phyloP scores from a whole-genome alignment of 1,284 basidiomycete species.

The Somion occarium region DNA sequence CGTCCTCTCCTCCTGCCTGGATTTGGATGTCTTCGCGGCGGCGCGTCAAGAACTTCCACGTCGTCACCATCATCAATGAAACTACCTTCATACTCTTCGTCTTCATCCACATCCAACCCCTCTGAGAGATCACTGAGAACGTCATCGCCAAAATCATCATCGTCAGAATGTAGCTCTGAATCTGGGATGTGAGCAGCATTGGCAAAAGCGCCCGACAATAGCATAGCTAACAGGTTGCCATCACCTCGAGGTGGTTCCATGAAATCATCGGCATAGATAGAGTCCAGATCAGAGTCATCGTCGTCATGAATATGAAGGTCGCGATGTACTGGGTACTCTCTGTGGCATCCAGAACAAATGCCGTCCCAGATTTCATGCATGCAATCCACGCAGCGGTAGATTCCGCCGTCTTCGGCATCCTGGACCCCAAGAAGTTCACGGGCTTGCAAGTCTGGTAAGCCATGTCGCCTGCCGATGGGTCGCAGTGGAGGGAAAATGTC shows the following conservation, averaged over 20 bases:
- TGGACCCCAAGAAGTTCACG: conserved; percentile 47
- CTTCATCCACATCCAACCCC: conserved; percentile 20
- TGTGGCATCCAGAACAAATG: conserved; percentile 52
- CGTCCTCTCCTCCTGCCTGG: conserved; percentile 6
- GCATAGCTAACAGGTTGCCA: not conserved
- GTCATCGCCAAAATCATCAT: conserved; percentile 21
- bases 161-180: conserved; percentile 16
- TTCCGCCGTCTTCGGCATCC: conserved; percentile 65
- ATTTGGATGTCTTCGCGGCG: conserved; percentile 44
- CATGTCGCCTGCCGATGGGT: not conserved
- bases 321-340: conserved; percentile 50
- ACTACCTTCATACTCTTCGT: conserved; percentile 32
- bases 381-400: conserved; percentile 71
- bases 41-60: conserved; percentile 37
- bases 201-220: not conserved
- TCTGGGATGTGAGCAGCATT: conserved; percentile 5
- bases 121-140: conserved; percentile 18
- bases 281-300: conserved; percentile 11
- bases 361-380: conserved; percentile 72
- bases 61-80: conserved; percentile 27
- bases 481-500: conserved; percentile 44
- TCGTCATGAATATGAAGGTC: conserved; percentile 11
- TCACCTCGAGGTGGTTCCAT: conserved; percentile 5
- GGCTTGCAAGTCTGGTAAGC: conserved; percentile 23
- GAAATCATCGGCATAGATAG: conserved; percentile 26